Base-by-base conservation (phyloP, 2,329 filamentous ascomycete species). In the Xylariomycetidae sp. region DNA sequence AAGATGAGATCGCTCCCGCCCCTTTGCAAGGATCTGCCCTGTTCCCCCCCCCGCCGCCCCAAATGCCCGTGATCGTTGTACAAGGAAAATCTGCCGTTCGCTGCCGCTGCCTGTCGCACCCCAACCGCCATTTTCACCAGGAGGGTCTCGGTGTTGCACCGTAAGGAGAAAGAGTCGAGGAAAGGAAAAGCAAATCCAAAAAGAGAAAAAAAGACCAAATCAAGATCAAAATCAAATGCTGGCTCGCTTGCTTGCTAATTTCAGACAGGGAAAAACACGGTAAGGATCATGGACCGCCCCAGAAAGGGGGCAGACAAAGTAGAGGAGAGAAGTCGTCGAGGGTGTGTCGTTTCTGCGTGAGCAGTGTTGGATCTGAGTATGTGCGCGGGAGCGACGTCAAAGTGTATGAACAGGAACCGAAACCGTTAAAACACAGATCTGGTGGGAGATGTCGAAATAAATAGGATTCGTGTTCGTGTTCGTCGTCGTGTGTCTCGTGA, bases 231-330 rank as follows among this genome's bases (percentile, higher is more conserved):
- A 30, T 34, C 50, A 54, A 53, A 61, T 54, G 63, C 57, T 59
- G 54, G 50, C 54, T 59, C 52, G 52, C 54, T 56, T 54, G 52
- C 54, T 56, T 54, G 53, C 54, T 60, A 57, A 51, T 45, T 49
- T 43, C 44, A 46, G 42, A 53, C 47, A 50, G 35, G 31, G 40
- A 47, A 52, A 52, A 46, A 26, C 42, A 48, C 25, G 18, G 26
- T 17, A 15, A 29, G 10, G 26, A n/a, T n/a, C n/a, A n/a, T n/a
- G n/a, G n/a, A n/a, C n/a, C n/a, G n/a, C n/a, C n/a, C n/a, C n/a
- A 32, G 30, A 50, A 41, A 40, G 22, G 43, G 50, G 46, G 34
- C 33, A 42, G 32, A 46, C 46, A 48, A 46, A 49, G 42, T 48
- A 50, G 50, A 56, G 41, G 43, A 50, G 40, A 46, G 19, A 31